A percentile compares a stretch with the other conserved stretches of the same genome.
Evolutionary conservation across 768 basidiomycete genomes (phyloP).

Genomic region (Lactarius sanguifluus): DNA sequence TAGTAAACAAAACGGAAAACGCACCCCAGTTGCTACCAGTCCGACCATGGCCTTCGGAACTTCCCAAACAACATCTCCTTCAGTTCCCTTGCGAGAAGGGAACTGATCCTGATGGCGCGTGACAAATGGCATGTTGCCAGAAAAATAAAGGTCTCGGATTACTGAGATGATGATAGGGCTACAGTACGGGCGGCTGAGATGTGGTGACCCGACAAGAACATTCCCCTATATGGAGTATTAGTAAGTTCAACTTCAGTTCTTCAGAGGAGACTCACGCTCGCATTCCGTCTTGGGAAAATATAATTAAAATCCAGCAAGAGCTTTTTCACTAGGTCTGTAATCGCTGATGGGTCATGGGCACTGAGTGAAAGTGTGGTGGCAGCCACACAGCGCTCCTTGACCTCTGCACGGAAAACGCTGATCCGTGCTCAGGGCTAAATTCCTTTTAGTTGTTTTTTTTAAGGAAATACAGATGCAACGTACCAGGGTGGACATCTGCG

Average conservation of each 20-base stretch:
- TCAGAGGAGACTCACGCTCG: not conserved
- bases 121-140: not conserved
- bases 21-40: not conserved
- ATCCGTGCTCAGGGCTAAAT: not conserved
- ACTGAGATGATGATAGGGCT: not conserved
- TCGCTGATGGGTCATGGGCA: not conserved
- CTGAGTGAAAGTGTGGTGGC: not conserved
- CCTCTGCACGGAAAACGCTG: not conserved
- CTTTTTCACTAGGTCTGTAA: not conserved
- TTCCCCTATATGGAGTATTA: not conserved
- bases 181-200: not conserved
- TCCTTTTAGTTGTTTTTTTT: too few species aligned
- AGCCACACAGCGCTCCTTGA: not conserved
- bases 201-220: not conserved
- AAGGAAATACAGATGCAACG: too few species aligned
- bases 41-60: not conserved
- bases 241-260: rapidly evolving
- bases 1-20: not conserved
- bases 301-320: not conserved
- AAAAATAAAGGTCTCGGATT: not conserved
- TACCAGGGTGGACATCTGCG: too few species aligned
- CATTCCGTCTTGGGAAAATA: not conserved
- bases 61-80: not conserved
- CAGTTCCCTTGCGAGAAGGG: not conserved
- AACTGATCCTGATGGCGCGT: not conserved